These are phyloP conservation scores for Fusarium sp. DNA, from an alignment of 2,329 filamentous ascomycete species.

Conservation along the genomic window DNA sequence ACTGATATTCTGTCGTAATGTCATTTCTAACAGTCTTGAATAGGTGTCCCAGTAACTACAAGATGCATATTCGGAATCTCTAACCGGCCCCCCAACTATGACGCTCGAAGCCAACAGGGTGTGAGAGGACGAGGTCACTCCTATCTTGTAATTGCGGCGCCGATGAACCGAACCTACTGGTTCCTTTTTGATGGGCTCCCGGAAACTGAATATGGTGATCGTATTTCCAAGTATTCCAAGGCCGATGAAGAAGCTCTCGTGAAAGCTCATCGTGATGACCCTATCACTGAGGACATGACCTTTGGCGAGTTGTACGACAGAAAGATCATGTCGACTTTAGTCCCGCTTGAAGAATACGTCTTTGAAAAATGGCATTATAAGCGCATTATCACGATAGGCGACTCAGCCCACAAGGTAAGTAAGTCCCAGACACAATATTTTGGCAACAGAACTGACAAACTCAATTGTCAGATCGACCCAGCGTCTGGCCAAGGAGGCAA, in stretches of 20 bases:
- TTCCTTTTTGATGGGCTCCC: slow-evolving; percentile 5
- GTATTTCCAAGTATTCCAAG: neutral
- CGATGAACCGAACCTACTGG: slow-evolving; percentile 1
- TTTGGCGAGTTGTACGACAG: neutral
- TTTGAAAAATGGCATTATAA: slow-evolving; percentile 4
- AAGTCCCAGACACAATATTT: no score
- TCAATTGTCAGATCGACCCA: neutral
- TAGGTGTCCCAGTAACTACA: neutral
- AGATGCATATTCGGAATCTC: slow-evolving; percentile 6
- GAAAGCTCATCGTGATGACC: neutral
- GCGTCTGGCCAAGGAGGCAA: slow-evolving; percentile 6
- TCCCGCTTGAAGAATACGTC: slow-evolving; percentile 1
- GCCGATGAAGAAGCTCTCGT: neutral
- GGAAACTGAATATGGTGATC: neutral
- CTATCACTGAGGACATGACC: neutral
- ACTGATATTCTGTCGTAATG: no score
- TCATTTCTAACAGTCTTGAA: rapidly evolving
- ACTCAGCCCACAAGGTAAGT: slow-evolving; percentile 5
- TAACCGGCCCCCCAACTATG: neutral
- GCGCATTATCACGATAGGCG: neutral
- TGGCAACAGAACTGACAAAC: rapidly evolving
- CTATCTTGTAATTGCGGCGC: neutral
- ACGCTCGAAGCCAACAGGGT: neutral
- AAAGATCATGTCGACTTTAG: neutral
- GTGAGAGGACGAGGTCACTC: neutral